These are phyloP conservation scores for Cenchrus purpureus DNA, from an alignment of 176 grass and related monocot species.

Conservation along the genomic window DNA sequence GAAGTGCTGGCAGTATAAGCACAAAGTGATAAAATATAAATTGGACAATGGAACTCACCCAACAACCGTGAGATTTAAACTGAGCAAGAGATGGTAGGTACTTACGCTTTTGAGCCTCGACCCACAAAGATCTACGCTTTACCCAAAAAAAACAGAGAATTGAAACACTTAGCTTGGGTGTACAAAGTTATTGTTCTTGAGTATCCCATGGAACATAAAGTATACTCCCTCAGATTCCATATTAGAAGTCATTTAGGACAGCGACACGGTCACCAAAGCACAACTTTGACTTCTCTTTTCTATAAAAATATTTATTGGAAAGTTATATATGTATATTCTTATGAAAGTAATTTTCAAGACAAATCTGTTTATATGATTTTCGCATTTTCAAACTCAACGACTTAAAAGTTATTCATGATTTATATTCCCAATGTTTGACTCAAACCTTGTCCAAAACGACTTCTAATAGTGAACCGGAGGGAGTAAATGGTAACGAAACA, in stretches of 20 bases:
- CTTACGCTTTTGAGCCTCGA: slow-evolving; percentile 88
- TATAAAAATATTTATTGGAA: no score
- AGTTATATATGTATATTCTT: no score
- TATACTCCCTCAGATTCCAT: background rate
- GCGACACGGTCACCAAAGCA: no score
- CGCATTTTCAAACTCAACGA: no score
- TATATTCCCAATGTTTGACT: no score
- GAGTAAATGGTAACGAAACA: background rate
- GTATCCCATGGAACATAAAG: background rate
- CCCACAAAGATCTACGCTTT: slow-evolving; percentile 69
- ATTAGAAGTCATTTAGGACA: no score
- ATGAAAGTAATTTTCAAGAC: no score
- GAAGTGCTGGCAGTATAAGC: background rate
- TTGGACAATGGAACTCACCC: slow-evolving; percentile 63
- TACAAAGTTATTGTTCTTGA: slow-evolving; percentile 11
- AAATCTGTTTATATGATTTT: no score
- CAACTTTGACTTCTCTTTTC: no score
- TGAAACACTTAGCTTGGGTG: background rate
- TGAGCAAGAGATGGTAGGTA: slow-evolving; percentile 79
- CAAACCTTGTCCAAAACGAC: no score
- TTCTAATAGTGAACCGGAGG: no score
- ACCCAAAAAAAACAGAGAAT: slow-evolving; percentile 19
- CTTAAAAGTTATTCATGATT: no score
- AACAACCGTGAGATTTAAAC: slow-evolving; percentile 72
- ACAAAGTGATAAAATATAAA: slow-evolving; percentile 18